Evolutionary conservation across 2,329 filamentous ascomycete genomes (phyloP).

Genomic region (Penicillium freii): DNA sequence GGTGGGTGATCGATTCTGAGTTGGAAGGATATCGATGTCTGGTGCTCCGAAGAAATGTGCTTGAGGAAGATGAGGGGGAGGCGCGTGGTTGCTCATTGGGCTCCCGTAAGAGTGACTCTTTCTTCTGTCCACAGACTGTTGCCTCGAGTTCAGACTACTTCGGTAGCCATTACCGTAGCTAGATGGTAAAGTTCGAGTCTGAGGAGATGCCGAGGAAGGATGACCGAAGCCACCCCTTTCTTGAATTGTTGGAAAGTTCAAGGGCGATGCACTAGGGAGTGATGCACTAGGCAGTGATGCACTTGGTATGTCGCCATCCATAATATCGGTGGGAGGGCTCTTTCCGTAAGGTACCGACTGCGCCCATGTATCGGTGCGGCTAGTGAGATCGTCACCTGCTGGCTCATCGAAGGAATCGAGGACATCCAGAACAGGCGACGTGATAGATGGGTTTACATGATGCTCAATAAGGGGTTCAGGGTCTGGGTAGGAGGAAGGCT

Average conservation of each 20-base stretch:
- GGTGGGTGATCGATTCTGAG: constrained; percentile 20
- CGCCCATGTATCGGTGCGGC: constrained; percentile 46
- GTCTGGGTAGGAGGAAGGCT: constrained; percentile 34
- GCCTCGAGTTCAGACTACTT: constrained; percentile 37
- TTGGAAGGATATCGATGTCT: constrained; percentile 62
- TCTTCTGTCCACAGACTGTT: constrained; percentile 39
- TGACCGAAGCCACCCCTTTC: constrained; percentile 42
- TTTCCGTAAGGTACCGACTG: constrained; percentile 46
- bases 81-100: constrained; percentile 42
- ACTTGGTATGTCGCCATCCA: constrained; percentile 36
- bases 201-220: constrained; percentile 46
- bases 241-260: constrained; percentile 39
- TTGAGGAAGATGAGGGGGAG: constrained; percentile 71
- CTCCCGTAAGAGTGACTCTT: constrained; percentile 41
- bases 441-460: constrained; percentile 28
- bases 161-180: constrained; percentile 44
- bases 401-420: constrained; percentile 35
- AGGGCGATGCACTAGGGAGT: constrained; percentile 39
- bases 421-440: constrained; percentile 41
- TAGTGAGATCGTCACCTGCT: constrained; percentile 35
- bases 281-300: constrained; percentile 40
- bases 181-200: constrained; percentile 41
- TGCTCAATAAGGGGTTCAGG: constrained; percentile 19
- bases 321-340: constrained; percentile 43
- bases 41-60: constrained; percentile 74